Base-by-base conservation (phyloP, 1,284 basidiomycete genomes). In the Apiotrichum gamsii region DNA sequence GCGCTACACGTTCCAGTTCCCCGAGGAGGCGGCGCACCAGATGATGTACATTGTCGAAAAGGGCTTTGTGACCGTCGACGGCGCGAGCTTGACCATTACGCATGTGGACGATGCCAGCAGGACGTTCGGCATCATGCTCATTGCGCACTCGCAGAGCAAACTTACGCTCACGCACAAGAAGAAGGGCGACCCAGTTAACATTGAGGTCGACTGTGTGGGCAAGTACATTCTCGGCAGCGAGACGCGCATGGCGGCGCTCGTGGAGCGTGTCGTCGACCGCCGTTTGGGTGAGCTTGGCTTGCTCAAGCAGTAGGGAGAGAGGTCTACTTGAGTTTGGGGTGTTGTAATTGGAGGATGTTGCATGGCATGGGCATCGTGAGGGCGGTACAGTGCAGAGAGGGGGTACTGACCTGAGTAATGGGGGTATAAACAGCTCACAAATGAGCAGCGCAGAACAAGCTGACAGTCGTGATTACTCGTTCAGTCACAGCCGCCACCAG, bases 31-130 rank as follows among this genome's bases (percentile, higher is more conserved):
- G 74, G n/a, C 72, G 80, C 39, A 82, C 81, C 28, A 84, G 80
- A 75, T 90, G 45, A 83, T 80, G 1, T 95, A 90, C 68, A 76
- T 98, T 56, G 87, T 98, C 52, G 82, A 86, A n/a, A 99, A 99
- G 71, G 94, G 94, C 42, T 99, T 93, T 70, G 79, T 98, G 47
- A 84, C 93, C 10, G 82, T 99, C 56, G 94, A 99, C 69, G 94
- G 95, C 18, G 82, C 93, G 3, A 95, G 90, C 3, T 76, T 99
- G 39, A 99, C 94, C 1, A 65, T 99, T 56, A 97, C 93, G 0
- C 76, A 76, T 30, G 89, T 96, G 21, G 75, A 88, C 62, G 87
- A 91, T 60, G 65, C 69, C 13, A 64, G 76, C 40, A 69, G 80
- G 8, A 35, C 40, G n/a, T 95, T 98, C 68, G 83, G 84, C 30